These are phyloP conservation scores for Meyerozyma sp. DNA, from an alignment of 1,139 yeast species.

Conservation along the genomic window DNA sequence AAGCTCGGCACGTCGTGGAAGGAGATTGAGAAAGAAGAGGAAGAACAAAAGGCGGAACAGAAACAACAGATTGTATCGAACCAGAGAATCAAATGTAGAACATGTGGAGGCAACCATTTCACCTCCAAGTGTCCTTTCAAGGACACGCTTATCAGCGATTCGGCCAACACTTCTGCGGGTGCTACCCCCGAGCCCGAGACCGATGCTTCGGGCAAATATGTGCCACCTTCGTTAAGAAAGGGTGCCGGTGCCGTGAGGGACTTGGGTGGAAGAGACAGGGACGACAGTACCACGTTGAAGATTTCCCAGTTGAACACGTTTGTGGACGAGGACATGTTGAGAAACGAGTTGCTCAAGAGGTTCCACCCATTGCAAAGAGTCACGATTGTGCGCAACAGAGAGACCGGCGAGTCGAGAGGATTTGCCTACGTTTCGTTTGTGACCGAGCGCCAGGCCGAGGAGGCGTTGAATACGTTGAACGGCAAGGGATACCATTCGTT, in stretches of 20 bases:
- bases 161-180: conserved; percentile 26
- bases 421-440: conserved; percentile 92
- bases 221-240: conserved; percentile 75
- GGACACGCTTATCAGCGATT: conserved; percentile 68
- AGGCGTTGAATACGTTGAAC: conserved; percentile 71
- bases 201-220: conserved; percentile 47
- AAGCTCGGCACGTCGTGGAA: conserved; percentile 71
- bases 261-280: conserved; percentile 53
- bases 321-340: conserved; percentile 78
- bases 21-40: conserved; percentile 52
- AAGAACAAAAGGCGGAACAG: conserved; percentile 53
- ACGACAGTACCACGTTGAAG: conserved; percentile 84
- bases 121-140: conserved; percentile 95
- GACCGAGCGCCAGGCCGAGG: conserved; percentile 64
- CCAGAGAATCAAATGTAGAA: conserved; percentile 69
- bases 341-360: conserved; percentile 63
- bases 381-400: conserved; percentile 84
- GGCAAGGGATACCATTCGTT: conserved; percentile 92
- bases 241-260: conserved; percentile 52
- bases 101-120: conserved; percentile 87
- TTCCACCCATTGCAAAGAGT: conserved; percentile 78
- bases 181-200: conserved; percentile 27
- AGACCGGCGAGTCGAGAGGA: conserved; percentile 92
- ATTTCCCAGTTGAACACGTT: conserved; percentile 86
- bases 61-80: conserved; percentile 42